These are phyloP conservation scores for Microcos paniculata DNA, from an alignment of 345 rosid species.

Conservation along the genomic window DNA sequence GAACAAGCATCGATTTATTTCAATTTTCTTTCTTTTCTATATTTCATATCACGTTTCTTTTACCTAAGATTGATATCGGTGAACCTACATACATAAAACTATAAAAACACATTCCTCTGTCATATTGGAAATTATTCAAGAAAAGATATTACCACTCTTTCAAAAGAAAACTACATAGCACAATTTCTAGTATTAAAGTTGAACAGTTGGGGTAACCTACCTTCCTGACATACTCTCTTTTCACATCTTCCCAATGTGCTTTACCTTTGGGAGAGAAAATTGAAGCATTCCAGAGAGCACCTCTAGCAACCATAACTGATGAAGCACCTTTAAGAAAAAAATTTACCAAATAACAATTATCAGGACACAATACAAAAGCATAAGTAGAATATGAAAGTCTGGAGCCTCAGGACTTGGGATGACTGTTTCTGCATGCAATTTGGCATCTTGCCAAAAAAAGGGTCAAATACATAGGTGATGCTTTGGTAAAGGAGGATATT, in stretches of 20 bases:
- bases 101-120: background rate
- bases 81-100: background rate
- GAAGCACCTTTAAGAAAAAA: slow-evolving; percentile 60
- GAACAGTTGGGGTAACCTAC: slow-evolving; percentile 27
- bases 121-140: background rate
- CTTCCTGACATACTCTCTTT: slow-evolving; percentile 71
- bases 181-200: background rate
- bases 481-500: background rate
- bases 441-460: background rate
- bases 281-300: slow-evolving; percentile 95
- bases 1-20: background rate
- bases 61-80: background rate
- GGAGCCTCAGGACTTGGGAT: background rate
- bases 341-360: background rate
- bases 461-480: background rate
- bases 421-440: background rate
- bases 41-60: background rate
- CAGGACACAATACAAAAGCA: background rate
- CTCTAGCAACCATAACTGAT: slow-evolving; percentile 93
- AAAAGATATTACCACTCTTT: background rate
- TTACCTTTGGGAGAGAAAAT: slow-evolving; percentile 76
- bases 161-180: slow-evolving; percentile 2
- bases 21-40: background rate
- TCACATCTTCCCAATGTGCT: slow-evolving; percentile 72
- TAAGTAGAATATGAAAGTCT: slow-evolving; percentile 1